Conservation (phyloP, 192 early-diverging fungal species). For the Coemansia sp. region DNA sequence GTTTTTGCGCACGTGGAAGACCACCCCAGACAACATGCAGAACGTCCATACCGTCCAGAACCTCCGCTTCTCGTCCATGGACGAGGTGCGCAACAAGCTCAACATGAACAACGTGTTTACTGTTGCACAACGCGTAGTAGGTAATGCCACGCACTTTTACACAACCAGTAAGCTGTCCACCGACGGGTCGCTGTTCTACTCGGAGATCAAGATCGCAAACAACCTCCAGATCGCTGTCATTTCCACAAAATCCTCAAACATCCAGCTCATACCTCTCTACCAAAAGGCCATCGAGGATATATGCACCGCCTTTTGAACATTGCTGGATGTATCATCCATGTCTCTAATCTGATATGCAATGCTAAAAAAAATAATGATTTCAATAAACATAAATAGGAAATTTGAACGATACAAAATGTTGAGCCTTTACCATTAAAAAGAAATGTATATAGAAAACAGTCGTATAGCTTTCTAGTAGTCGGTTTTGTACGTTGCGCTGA, state of each 20-base stretch:
- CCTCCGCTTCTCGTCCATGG: conserved; percentile 43
- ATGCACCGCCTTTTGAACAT: conserved; percentile 37
- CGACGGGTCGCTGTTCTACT: conserved; percentile 62
- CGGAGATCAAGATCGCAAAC: conserved; percentile 63
- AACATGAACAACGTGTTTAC: conserved; percentile 63
- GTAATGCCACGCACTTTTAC: conserved; percentile 62
- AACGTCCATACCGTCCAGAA: conserved; percentile 19
- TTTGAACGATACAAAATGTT: too few species aligned
- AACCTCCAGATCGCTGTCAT: conserved; percentile 42
- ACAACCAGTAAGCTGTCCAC: conserved; percentile 54
- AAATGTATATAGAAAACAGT: background rate
- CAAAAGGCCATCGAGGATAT: conserved; percentile 54
- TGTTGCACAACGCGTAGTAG: conserved; percentile 62
- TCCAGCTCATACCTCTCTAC: conserved; percentile 39
- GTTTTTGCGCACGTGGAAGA: conserved; percentile 61
- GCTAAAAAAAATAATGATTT: too few species aligned
- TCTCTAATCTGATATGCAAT: background rate
- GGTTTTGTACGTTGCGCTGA: background rate
- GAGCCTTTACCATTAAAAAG: background rate
- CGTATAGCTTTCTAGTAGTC: background rate
- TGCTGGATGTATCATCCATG: background rate
- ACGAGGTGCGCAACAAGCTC: conserved; percentile 58
- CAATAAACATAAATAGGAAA: too few species aligned
- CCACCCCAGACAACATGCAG: conserved; percentile 44
- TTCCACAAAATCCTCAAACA: conserved; percentile 45